A percentile compares a stretch with the other conserved stretches of the same genome.
Conservation (phyloP, 768 basidiomycete species). For the Austroboletus festivus region DNA sequence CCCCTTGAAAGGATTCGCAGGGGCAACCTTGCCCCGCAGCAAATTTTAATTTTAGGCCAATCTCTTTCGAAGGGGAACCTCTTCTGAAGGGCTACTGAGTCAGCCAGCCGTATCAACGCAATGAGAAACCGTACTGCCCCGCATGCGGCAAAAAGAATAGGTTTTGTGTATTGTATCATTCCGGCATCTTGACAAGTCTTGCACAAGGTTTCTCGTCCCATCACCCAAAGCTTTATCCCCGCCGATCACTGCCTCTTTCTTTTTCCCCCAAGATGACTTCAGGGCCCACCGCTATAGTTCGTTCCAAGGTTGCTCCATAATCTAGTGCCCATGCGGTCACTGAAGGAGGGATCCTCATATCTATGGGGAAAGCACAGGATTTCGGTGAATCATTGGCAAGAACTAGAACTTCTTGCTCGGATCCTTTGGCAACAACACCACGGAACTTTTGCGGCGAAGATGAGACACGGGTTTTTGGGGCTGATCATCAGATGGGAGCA, state of each 20-base stretch:
- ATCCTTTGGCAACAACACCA: slow-evolving; percentile 1
- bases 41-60: background rate
- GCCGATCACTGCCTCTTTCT: background rate
- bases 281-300: no score
- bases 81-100: no score
- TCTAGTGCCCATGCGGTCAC: background rate
- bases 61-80: background rate
- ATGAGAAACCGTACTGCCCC: slow-evolving; percentile 11
- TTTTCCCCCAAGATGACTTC: background rate
- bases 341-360: background rate
- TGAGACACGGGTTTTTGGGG: slow-evolving; percentile 3
- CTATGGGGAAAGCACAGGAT: background rate
- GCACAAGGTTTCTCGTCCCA: slow-evolving; percentile 10
- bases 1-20: background rate
- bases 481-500: background rate
- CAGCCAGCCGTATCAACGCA: background rate
- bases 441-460: slow-evolving; percentile 13
- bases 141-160: background rate
- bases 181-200: slow-evolving; percentile 7
- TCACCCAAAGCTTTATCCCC: background rate
- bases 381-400: background rate
- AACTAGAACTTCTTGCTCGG: slow-evolving; percentile 1
- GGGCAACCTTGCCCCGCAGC: background rate
- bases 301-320: no score
- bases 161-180: background rate